Base-by-base conservation (phyloP, 805 yeast species). In the Nematodospora valgi region DNA sequence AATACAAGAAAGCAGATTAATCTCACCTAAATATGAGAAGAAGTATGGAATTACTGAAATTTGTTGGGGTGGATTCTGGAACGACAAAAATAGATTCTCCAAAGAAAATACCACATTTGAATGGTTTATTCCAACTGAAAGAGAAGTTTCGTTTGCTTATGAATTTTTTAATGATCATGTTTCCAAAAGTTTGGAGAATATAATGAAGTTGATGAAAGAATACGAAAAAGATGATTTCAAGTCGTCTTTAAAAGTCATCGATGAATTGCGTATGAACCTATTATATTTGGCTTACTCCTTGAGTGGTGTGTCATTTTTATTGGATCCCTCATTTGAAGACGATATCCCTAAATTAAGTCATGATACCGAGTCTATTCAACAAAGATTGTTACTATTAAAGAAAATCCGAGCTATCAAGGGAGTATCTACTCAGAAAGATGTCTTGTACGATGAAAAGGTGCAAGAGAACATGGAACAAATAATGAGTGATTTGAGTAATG, bases 31-130 rank as follows among this genome's bases (percentile, higher is more conserved):
- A 7, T 70, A 71, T 44, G 41, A 56, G 3, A 39, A 45, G 3
- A 52, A 58, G 11, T 45, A 62, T 44, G 71, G 66, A 1, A 57
- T 72, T 8, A 59, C 58, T 26, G 78, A 70, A 32, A 68, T 68
- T 15, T 72, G 80, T 39, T 85, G 94, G 94, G 94, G 94, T 30
- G 87, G 78, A 0, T 70, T 75, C 39, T 87, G 82, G 45, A 76
- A 80, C 46, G 75, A 72, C 41, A 58, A 66, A 0, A 48, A 56
- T 13, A 65, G 86, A 42, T 77, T 80, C 35, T 51, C 66, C 1
- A 37, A 49, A 9, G 72, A 71, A 10, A 72, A 74, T 41, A 54
- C 84, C 22, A 48, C 67, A 1, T 79, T 87, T 44, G 62, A 69
- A 1, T 91, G 98, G 98, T 86, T 80, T 48, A 54, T 70, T 1